phyloP scores from a whole-genome alignment of 176 grass and related monocot genomes.

The Oryza officinalis region DNA sequence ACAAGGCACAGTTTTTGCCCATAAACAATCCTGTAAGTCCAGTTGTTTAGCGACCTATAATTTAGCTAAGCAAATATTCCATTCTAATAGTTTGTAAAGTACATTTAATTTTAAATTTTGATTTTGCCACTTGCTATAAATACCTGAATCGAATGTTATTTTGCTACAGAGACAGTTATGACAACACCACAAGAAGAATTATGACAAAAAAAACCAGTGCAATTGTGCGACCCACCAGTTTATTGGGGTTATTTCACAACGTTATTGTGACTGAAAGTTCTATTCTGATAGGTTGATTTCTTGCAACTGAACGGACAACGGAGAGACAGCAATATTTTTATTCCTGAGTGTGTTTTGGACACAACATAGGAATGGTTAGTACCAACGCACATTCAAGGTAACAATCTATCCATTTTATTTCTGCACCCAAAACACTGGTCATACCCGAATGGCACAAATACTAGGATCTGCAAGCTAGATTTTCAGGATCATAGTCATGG shows the following conservation, averaged over 20 bases:
- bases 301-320: not conserved
- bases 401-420: not conserved
- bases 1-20: not conserved
- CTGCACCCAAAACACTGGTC: not conserved
- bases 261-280: not conserved
- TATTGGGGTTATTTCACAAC: not conserved
- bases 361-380: not conserved
- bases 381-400: not conserved
- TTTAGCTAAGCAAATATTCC: not conserved
- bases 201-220: too few relatives aligned
- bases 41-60: not conserved
- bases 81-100: not conserved
- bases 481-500: constrained; percentile 38
- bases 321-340: not conserved
- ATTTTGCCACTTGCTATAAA: not conserved
- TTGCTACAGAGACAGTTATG: not conserved
- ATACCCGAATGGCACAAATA: not conserved
- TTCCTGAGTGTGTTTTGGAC: not conserved
- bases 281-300: not conserved
- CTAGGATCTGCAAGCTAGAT: constrained; percentile 27
- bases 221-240: not conserved
- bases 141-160: not conserved
- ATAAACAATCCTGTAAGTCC: not conserved
- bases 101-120: not conserved
- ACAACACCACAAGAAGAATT: not conserved